Percentiles rank a stretch among this genome's conserved stretches.
Evolutionary conservation across 257 asterid species (phyloP).

Genomic region (Jacaranda mimosifolia): DNA sequence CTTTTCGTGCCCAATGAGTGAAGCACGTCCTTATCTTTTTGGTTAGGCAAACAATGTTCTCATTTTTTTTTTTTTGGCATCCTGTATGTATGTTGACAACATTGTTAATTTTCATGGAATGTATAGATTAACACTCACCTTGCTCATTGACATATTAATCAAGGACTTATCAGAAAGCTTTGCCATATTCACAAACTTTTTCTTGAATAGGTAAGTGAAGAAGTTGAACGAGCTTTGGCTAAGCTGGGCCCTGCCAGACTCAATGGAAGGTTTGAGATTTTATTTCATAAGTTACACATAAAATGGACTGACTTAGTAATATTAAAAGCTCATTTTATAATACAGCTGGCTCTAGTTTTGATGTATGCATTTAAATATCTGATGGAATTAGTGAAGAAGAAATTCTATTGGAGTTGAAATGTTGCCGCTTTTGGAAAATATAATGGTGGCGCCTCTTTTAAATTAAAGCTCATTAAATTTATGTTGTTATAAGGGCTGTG

Average conservation of each 20-base stretch:
- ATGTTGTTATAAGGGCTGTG: background rate
- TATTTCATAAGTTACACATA: background rate
- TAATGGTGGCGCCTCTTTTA: background rate
- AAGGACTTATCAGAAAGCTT: conserved; percentile 4
- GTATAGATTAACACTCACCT: background rate
- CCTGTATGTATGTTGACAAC: too few relatives aligned
- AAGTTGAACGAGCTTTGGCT: conserved; percentile 97
- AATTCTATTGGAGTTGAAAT: background rate
- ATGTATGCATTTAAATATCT: conserved; percentile 11
- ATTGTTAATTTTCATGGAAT: too few relatives aligned
- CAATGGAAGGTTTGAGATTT: conserved; percentile 44
- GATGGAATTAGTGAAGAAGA: background rate
- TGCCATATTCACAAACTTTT: conserved; percentile 27
- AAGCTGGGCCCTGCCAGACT: conserved; percentile 82
- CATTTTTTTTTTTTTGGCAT: too few relatives aligned
- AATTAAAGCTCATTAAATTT: background rate
- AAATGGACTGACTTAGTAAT: background rate
- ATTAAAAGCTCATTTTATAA: conserved; percentile 5
- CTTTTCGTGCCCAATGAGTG: too few relatives aligned
- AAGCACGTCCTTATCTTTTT: background rate
- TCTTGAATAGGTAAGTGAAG: conserved; percentile 91
- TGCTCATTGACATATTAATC: background rate
- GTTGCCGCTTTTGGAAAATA: background rate
- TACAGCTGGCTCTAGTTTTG: background rate
- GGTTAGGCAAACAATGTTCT: too few relatives aligned